phyloP scores from a whole-genome alignment of 768 basidiomycete genomes.

The Boletellus emodensis region DNA sequence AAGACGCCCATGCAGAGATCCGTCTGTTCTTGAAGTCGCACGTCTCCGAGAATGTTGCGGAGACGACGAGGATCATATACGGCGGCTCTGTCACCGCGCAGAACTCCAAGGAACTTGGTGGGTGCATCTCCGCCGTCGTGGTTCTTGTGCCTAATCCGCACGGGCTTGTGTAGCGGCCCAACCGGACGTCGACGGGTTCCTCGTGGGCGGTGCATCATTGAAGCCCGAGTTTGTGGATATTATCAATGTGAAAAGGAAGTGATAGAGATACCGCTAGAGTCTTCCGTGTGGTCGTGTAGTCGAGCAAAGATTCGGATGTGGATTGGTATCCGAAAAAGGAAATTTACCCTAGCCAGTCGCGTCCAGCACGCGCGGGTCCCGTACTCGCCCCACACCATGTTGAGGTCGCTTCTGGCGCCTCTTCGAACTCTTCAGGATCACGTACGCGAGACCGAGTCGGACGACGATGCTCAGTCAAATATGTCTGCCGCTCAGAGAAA shows the following conservation, averaged over 20 bases:
- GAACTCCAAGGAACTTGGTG: conserved; percentile 86
- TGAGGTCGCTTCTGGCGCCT: conserved; percentile 57
- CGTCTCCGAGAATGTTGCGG: conserved; percentile 68
- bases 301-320: no score
- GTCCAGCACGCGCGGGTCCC: no score
- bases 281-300: no score
- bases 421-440: conserved; percentile 53
- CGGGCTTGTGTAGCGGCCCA: conserved; percentile 50
- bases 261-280: background rate
- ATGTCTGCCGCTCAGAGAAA: background rate
- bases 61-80: conserved; percentile 83
- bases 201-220: conserved; percentile 95
- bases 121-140: conserved; percentile 24
- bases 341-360: background rate
- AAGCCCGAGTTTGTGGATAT: conserved; percentile 96
- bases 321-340: conserved; percentile 1
- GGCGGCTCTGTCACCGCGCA: conserved; percentile 91
- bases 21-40: conserved; percentile 65
- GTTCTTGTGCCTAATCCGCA: background rate
- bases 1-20: conserved; percentile 84
- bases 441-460: conserved; percentile 21
- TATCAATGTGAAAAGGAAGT: conserved; percentile 59
- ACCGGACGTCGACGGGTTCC: conserved; percentile 92
- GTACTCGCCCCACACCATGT: conserved; percentile 39
- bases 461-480: conserved; percentile 25